Evolutionary conservation across 2,329 filamentous ascomycete genomes (phyloP).

Genomic region (Fusarium sp.): DNA sequence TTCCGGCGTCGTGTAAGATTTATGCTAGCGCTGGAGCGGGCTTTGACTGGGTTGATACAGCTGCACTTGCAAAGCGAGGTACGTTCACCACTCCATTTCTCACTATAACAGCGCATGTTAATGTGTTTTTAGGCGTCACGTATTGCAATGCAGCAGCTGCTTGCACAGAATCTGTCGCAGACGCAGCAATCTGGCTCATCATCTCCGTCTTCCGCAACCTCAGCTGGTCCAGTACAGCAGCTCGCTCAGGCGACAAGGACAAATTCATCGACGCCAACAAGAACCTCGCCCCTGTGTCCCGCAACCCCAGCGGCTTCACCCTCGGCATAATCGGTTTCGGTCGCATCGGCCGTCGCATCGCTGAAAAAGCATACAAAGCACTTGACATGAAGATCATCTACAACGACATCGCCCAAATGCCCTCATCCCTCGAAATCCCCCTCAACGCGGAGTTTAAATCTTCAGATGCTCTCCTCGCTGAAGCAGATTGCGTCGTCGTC

Average conservation of each 20-base stretch:
- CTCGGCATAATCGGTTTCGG: conserved; percentile 41
- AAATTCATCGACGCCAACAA: conserved; percentile 38
- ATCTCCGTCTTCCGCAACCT: conserved; percentile 40
- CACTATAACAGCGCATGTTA: too few relatives aligned
- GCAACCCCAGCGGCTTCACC: conserved; percentile 37
- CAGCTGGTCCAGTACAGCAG: conserved; percentile 39
- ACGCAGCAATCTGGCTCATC: conserved; percentile 41
- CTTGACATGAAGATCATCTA: conserved; percentile 43
- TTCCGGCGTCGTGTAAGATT: conserved; percentile 37
- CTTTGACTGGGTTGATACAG: conserved; percentile 42
- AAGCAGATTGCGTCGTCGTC: conserved; percentile 39
- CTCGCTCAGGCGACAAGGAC: conserved; percentile 36
- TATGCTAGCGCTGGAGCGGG: conserved; percentile 40
- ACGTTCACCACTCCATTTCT: neutral
- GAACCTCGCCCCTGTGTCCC: conserved; percentile 36
- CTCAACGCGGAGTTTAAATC: conserved; percentile 31
- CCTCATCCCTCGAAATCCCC: conserved; percentile 16
- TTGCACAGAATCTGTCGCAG: conserved; percentile 40
- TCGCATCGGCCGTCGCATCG: conserved; percentile 38
- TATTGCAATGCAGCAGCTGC: conserved; percentile 41
- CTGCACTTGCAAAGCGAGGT: conserved; percentile 34
- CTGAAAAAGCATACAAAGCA: conserved; percentile 40
- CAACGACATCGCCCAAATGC: conserved; percentile 38
- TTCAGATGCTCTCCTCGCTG: conserved; percentile 33
- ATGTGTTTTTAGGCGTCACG: conserved; percentile 23